phyloP scores from a whole-genome alignment of 2,329 filamentous ascomycete species.

The Sporothrix pseudoabietina region DNA sequence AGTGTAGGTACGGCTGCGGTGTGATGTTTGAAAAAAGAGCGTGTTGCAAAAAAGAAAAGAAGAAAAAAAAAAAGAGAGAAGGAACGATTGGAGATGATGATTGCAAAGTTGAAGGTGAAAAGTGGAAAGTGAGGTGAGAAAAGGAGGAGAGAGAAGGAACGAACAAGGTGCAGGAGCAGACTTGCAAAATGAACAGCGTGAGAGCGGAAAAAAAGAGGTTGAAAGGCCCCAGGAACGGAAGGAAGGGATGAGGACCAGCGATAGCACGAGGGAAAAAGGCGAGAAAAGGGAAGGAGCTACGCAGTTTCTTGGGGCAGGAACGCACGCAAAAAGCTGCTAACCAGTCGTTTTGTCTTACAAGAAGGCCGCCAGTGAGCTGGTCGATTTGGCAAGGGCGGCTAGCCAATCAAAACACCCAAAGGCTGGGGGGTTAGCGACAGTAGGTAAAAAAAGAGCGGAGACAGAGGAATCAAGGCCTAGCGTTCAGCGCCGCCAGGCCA shows the following conservation, averaged over 20 bases:
- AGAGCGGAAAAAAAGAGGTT: constrained; percentile 18
- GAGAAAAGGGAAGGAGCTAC: constrained; percentile 24
- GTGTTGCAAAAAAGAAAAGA: constrained; percentile 9
- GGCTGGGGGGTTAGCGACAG: constrained; percentile 5
- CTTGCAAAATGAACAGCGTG: constrained; percentile 5
- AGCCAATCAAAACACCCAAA: constrained; percentile 32
- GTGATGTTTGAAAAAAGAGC: background rate
- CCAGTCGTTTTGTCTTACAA: constrained; percentile 30
- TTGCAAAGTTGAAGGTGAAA: background rate
- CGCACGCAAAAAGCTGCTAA: constrained; percentile 19
- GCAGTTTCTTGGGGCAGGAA: background rate
- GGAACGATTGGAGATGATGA: background rate
- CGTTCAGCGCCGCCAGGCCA: background rate
- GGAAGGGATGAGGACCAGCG: constrained; percentile 20
- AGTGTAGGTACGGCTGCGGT: background rate
- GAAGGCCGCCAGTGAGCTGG: background rate
- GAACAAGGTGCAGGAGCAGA: background rate
- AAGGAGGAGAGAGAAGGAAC: background rate
- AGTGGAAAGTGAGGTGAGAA: background rate
- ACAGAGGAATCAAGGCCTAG: background rate
- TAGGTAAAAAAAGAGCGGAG: background rate
- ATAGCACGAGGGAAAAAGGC: constrained; percentile 12
- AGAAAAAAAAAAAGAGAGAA: constrained; percentile 6
- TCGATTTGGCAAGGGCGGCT: constrained; percentile 32
- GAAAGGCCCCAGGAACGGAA: constrained; percentile 16